phyloP scores from a whole-genome alignment of 129 eudicot genomes.

The Sambucus nigra region DNA sequence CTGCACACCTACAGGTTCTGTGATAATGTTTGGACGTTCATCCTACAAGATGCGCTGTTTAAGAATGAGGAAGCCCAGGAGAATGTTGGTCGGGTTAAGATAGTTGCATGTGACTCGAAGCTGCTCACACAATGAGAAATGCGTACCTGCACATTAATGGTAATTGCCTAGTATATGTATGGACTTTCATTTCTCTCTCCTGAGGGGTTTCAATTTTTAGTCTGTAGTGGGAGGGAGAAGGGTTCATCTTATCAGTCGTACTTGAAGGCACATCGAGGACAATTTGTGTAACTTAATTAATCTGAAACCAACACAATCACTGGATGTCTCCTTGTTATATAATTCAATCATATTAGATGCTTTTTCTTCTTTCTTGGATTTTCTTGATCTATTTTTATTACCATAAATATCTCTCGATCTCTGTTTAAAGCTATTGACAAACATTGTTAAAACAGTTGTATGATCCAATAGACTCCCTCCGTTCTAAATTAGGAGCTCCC shows the following conservation, averaged over 20 bases:
- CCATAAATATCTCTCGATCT: too few species aligned
- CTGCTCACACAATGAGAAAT: conserved; percentile 48
- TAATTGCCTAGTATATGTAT: neutral
- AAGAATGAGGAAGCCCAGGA: conserved; percentile 72
- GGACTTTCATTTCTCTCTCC: neutral
- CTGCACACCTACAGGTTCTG: conserved; percentile 96
- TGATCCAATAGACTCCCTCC: too few species aligned
- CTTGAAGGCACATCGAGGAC: neutral
- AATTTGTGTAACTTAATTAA: neutral
- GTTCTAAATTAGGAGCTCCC: too few species aligned
- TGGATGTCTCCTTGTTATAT: too few species aligned
- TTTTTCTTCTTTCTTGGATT: too few species aligned
- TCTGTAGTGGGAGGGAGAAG: neutral
- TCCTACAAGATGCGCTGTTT: conserved; percentile 64
- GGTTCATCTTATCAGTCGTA: neutral
- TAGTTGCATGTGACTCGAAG: conserved; percentile 64
- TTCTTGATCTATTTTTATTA: too few species aligned
- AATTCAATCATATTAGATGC: too few species aligned
- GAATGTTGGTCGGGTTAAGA: conserved; percentile 67
- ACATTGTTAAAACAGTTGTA: too few species aligned
- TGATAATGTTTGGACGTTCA: conserved; percentile 97
- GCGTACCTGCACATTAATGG: neutral
- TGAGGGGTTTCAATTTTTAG: too few species aligned
- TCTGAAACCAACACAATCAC: neutral
- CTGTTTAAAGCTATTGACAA: too few species aligned